Evolutionary conservation across 164 flowering plant species (phyloP), one percentile per base, ranked within the genome.

Genomic region (Liriodendron chinense): DNA sequence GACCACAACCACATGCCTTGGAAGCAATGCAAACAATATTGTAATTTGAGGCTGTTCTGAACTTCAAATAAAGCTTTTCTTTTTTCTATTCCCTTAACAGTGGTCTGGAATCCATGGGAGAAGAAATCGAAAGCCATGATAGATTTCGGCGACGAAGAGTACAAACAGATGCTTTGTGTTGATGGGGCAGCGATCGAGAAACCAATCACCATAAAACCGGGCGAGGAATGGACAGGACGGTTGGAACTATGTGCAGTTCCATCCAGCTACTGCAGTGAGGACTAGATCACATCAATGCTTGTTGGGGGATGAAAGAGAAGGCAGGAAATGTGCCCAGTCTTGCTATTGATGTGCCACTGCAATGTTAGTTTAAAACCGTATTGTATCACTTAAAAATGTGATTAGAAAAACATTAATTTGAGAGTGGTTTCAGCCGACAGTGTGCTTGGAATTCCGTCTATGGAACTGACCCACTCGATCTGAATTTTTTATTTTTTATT

Each of bases 21-120:
- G 4, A 48, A 48, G 53, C 4, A 48, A 48, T 48, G 53, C 53
- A 4, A 48, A 48, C n/a, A 48, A 48, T 48, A 48, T 48, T 9
- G 9, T 48, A 53, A 53, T 10, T 53, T 9, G 59, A 53, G 59
- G 18, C 43, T 53, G 59, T 16, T 10, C 12, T 10, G 2, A 53
- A 10, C 59, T 53, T 10, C 18, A 16, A 53, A 16, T 53, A 9
- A 53, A 53, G 2, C 59, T 9, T 26, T 23, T 59, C 25, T 53
- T 53, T 10, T 28, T 9, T n/a, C 24, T 59, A 23, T 53, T 53
- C 16, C 16, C 59, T 53, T 10, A 53, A 50, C 84, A 96, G 99
- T 87, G 73, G 96, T 94, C 1, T 96, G 99, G 99, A 96, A 96
- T 83, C 99, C 99, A 75, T 94, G 99, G 98, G 98, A 94, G 76